Base-by-base conservation (phyloP, 345 rosid species). In the Pseudoturritis turrita region DNA sequence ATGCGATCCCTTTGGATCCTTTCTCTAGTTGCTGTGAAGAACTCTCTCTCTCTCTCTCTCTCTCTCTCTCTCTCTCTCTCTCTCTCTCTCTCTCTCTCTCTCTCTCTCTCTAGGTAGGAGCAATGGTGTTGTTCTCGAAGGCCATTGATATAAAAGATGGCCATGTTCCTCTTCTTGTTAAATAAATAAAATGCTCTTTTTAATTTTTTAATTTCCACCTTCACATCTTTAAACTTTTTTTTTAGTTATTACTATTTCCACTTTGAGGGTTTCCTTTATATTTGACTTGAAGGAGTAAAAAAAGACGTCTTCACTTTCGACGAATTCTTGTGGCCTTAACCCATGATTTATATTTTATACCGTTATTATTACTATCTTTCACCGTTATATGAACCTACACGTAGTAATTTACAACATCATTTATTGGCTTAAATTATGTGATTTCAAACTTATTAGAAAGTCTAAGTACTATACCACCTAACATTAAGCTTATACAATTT, bases 1-100 rank as follows among this genome's bases (percentile, higher is more conserved):
- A 92, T 92, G 98, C 98, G 96, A 92, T 92, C 98, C 98, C 96
- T 92, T 92, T 92, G 98, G 98, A 92, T 90, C 81, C 86, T 77
- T 90, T 82, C 96, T 92, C 76, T 74, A 83, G 87, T 88, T 81
- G 88, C 91, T 81, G 84, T 61, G 50, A 72, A 57, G 65, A 66
- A 56, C 58, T 54, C 40, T 68, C 64, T 71, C 46, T 59, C 61
- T 37, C 39, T 60, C 63, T 50, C 35, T 77, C 17, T 62, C 39
- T 12, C n/a, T n/a, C n/a, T n/a, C n/a, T n/a, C n/a, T n/a, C n/a
- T 55, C 61, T 72, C 13, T 46, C 35, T 28, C 58, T 44, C 29
- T 75, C 18, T 61, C 33, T 62, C 55, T 47, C 57, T 70, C 73
- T 58, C 45, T 60, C 50, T 60, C 21, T 54, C 58, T 43, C 29